Percentiles rank a stretch among this genome's conserved stretches.
Evolutionary conservation across 2,329 filamentous ascomycete species (phyloP).

Genomic region (Trichophyton verrucosum): DNA sequence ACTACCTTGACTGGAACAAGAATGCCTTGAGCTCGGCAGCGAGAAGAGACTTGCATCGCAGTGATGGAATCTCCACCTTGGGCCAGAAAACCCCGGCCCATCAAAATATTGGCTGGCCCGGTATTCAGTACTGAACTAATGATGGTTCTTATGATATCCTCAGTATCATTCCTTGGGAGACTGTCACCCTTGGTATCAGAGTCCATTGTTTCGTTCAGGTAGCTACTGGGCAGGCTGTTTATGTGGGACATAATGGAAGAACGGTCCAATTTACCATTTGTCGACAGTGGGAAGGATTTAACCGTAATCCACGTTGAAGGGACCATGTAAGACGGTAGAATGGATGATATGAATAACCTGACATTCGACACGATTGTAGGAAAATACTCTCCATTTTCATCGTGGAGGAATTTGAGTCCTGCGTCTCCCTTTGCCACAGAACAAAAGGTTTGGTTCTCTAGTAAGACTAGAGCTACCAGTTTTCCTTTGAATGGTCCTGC

Average conservation of each 20-base stretch:
- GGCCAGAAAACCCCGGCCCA: neutral
- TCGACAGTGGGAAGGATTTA: slow-evolving; percentile 8
- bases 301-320: slow-evolving; percentile 9
- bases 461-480: neutral
- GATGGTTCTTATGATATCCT: neutral
- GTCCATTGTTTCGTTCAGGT: neutral
- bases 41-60: slow-evolving; percentile 20
- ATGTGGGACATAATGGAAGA: neutral
- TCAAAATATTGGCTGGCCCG: neutral
- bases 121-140: neutral
- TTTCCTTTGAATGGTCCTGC: neutral
- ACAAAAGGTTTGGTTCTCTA: neutral
- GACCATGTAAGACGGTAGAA: slow-evolving; percentile 12
- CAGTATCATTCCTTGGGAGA: neutral
- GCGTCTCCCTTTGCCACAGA: neutral
- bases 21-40: neutral
- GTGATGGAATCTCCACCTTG: slow-evolving; percentile 29
- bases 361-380: neutral
- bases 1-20: slow-evolving; percentile 1
- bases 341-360: neutral
- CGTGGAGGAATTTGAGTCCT: neutral
- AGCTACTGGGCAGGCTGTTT: neutral
- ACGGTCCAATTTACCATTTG: slow-evolving; percentile 9
- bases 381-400: neutral
- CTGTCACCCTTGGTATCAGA: neutral